Conservation (phyloP, 2,329 filamentous ascomycete genomes). For the Ophiostoma australiae region DNA sequence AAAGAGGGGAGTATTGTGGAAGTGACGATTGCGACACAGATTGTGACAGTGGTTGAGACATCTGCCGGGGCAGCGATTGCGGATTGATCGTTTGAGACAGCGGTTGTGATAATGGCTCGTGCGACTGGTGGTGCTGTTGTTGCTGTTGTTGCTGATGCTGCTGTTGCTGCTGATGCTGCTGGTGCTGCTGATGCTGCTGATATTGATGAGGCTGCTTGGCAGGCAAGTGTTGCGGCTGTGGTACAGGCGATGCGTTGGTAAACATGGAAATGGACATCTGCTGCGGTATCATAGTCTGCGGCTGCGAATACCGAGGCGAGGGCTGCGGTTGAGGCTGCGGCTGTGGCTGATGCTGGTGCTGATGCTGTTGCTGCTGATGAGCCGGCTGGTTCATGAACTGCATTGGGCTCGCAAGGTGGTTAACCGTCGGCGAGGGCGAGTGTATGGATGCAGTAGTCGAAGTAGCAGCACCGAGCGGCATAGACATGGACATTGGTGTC, state of each 20-base stretch:
- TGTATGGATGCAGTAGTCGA: slow-evolving; percentile 14
- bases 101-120: slow-evolving; percentile 28
- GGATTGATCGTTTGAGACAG: slow-evolving; percentile 12
- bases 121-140: slow-evolving; percentile 20
- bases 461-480: background rate
- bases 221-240: slow-evolving; percentile 31
- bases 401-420: slow-evolving; percentile 22
- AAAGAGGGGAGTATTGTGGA: slow-evolving; percentile 18
- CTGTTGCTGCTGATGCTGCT: slow-evolving; percentile 27
- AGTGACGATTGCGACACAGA: slow-evolving; percentile 12
- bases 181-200: slow-evolving; percentile 27
- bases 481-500: slow-evolving; percentile 20
- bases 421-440: slow-evolving; percentile 22
- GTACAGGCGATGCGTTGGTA: slow-evolving; percentile 21
- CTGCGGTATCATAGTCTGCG: slow-evolving; percentile 16
- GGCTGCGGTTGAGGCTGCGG: slow-evolving; percentile 11
- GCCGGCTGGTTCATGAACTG: slow-evolving; percentile 24
- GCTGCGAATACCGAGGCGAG: slow-evolving; percentile 17
- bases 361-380: slow-evolving; percentile 12
- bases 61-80: background rate
- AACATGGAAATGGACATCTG: slow-evolving; percentile 22
- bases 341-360: slow-evolving; percentile 1
- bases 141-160: slow-evolving; percentile 27
- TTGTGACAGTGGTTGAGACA: slow-evolving; percentile 7
- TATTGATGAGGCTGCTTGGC: slow-evolving; percentile 29